Conservation (phyloP, 345 rosid genomes). For the Draba incana region DNA sequence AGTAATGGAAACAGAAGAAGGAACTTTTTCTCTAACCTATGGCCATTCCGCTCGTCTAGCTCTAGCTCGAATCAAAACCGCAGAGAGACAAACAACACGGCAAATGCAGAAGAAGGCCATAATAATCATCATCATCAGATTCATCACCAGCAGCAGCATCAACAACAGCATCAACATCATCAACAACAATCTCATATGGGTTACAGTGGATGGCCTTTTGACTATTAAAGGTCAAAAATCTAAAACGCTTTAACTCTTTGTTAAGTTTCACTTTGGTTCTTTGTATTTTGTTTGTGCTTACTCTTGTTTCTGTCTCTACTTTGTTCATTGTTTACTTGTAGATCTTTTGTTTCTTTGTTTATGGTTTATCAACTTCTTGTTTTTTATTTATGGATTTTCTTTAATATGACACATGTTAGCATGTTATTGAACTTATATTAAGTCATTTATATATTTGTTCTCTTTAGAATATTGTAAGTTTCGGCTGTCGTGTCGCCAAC, state of each 20-base stretch:
- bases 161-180: slow-evolving; percentile 27
- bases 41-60: slow-evolving; percentile 82
- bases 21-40: slow-evolving; percentile 59
- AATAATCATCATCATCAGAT: slow-evolving; percentile 32
- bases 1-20: slow-evolving; percentile 59
- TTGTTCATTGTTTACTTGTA: slow-evolving; percentile 35
- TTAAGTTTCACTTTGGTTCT: slow-evolving; percentile 31
- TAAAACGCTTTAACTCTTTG: slow-evolving; percentile 4
- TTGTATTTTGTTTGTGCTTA: slow-evolving; percentile 27
- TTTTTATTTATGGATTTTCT: not conserved
- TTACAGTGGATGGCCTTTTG: slow-evolving; percentile 82
- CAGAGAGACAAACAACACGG: slow-evolving; percentile 49
- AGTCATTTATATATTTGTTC: slow-evolving; percentile 6
- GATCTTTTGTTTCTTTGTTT: slow-evolving; percentile 25
- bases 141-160: slow-evolving; percentile 14
- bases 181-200: slow-evolving; percentile 55
- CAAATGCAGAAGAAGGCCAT: slow-evolving; percentile 53
- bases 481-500: slow-evolving; percentile 37
- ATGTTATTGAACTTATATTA: slow-evolving; percentile 21
- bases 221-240: slow-evolving; percentile 45
- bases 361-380: slow-evolving; percentile 29
- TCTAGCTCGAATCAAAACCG: slow-evolving; percentile 44
- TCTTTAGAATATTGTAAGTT: slow-evolving; percentile 12
- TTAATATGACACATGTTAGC: slow-evolving; percentile 34
- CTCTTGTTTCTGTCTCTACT: slow-evolving; percentile 16